Conservation (phyloP, 1,284 basidiomycete species). For the Leccinum subspadiceum region DNA sequence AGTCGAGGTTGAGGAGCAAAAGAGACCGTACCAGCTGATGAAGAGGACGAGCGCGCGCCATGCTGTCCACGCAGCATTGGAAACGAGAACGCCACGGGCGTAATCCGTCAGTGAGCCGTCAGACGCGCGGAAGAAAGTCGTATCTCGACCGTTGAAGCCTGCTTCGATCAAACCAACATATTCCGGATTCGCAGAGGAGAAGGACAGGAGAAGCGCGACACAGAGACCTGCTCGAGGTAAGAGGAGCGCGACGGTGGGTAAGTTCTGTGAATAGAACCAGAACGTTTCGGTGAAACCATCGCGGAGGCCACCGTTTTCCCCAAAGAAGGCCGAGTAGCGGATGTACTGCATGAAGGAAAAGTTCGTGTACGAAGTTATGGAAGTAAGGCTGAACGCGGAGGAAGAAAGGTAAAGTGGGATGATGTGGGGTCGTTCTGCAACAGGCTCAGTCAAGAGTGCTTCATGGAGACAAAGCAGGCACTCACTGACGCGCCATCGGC, state of each 20-base stretch:
- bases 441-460: neutral
- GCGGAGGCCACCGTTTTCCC: conserved; percentile 51
- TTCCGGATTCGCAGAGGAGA: conserved; percentile 50
- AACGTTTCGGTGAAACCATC: conserved; percentile 76
- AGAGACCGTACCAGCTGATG: conserved; percentile 52
- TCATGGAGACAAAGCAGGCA: conserved; percentile 26
- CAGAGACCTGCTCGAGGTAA: conserved; percentile 77
- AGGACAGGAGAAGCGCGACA: conserved; percentile 66
- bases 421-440: conserved; percentile 73
- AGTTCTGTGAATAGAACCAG: conserved; percentile 77
- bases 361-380: conserved; percentile 74
- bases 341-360: conserved; percentile 82
- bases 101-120: conserved; percentile 71
- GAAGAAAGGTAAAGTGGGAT: conserved; percentile 80
- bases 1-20: neutral
- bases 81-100: conserved; percentile 68
- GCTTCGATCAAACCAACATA: conserved; percentile 47
- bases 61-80: conserved; percentile 75
- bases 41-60: conserved; percentile 67
- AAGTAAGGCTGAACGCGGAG: conserved; percentile 68
- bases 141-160: conserved; percentile 55
- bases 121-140: conserved; percentile 63
- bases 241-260: conserved; percentile 72
- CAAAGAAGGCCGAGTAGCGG: conserved; percentile 62
- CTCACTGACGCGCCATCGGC: conserved; percentile 82